Base-by-base conservation (phyloP, 177 flowering plant species). In the Vitis hybrid region DNA sequence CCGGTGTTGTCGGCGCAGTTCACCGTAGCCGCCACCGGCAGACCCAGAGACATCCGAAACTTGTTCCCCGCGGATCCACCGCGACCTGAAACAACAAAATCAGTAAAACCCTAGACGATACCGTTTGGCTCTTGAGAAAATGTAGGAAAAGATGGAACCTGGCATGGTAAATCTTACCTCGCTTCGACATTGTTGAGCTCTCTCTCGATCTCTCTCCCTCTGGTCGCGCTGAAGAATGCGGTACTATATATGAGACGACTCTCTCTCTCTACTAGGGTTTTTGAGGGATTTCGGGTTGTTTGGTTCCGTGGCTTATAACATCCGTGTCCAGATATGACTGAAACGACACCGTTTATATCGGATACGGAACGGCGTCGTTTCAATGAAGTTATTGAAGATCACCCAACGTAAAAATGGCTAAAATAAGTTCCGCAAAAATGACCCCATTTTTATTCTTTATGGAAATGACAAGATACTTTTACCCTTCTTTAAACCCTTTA, bases 41-140 rank as follows among this genome's bases (percentile, higher is more conserved):
- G 75, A 59, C 75, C 75, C 48, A 72, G 66, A 10, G 75, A 72
- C 75, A 72, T 72, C 53, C 75, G 34, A 65, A 72, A 72, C 75
- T 72, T 72, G 71, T 72, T 72, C 11, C 75, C 75, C 15, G 75
- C 75, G 15, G 75, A 72, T 12, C 75, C 75, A 58, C 75, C 75
- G 31, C 75, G 70, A 13, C 75, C 75, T 72, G 26, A 58, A 71
- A 14, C 18, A 20, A 1, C 13, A 10, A 20, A 20, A 15, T n/a
- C n/a, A 48, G 48, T 39, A 22, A 68, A 19, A 18, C 5, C 14
- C 5, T 2, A 50, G 9, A 0, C 3, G 51, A 64, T 5, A 10
- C 4, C 22, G 68, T 64, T 64, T 64, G 67, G 45, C 7, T 19
- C 16, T 0, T 18, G 39, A 50, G 56, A 64, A 50, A 18, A 50